phyloP scores from a whole-genome alignment of 176 grass and related monocot genomes.

The Paspalum notatum region DNA sequence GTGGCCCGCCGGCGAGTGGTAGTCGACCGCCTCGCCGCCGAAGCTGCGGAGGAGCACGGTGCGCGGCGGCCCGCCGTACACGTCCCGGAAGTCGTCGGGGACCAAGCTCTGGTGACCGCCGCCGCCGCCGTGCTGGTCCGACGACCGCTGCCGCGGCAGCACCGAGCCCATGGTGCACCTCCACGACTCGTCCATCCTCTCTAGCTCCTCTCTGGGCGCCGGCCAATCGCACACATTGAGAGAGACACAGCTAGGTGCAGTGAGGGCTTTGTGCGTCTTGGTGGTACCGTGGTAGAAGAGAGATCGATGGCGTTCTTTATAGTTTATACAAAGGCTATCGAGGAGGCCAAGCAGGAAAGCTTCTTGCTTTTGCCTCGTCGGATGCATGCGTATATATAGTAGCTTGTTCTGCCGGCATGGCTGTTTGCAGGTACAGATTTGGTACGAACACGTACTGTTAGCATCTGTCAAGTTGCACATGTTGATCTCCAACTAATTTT shows the following conservation, averaged over 20 bases:
- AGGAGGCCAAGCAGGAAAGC: slow-evolving; percentile 26
- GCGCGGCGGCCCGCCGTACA: slow-evolving; percentile 86
- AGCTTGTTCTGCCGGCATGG: not conserved
- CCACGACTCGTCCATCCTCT: slow-evolving; percentile 79
- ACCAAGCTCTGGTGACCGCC: slow-evolving; percentile 40
- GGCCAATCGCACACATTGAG: too few species aligned
- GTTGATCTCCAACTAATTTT: slow-evolving; percentile 1
- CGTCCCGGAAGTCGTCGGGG: slow-evolving; percentile 76
- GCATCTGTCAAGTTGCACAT: slow-evolving; percentile 16
- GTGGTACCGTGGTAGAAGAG: slow-evolving; percentile 26
- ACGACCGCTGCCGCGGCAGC: slow-evolving; percentile 50
- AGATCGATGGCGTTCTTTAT: slow-evolving; percentile 10
- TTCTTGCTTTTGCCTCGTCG: slow-evolving; percentile 44
- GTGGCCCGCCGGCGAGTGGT: slow-evolving; percentile 21
- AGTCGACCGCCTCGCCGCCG: slow-evolving; percentile 43
- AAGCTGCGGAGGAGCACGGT: slow-evolving; percentile 83
- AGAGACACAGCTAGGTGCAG: too few species aligned
- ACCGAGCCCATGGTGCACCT: slow-evolving; percentile 62
- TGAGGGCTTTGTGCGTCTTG: slow-evolving; percentile 32
- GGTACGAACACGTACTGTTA: slow-evolving; percentile 51
- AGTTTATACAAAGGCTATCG: slow-evolving; percentile 33
- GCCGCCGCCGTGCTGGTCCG: slow-evolving; percentile 21
- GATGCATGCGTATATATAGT: slow-evolving; percentile 43
- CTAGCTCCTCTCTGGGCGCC: not conserved
- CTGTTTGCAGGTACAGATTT: slow-evolving; percentile 42